These are phyloP conservation scores for Picochlorum sp. DNA, from an alignment of 139 green algal genomes.

Conservation along the genomic window DNA sequence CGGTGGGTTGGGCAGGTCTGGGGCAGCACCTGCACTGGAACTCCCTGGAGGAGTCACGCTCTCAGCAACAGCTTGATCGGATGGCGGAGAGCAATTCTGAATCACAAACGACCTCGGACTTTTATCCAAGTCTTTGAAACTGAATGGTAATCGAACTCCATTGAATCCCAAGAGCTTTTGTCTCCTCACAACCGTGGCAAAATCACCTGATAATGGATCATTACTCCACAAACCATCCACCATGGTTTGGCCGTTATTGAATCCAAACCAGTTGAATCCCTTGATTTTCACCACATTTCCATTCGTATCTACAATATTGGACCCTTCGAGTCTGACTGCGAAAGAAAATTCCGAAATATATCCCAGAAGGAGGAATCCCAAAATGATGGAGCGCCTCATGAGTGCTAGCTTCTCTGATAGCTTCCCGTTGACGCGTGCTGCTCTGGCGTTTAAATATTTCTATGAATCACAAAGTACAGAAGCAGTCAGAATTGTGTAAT, in stretches of 20 bases:
- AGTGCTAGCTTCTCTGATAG: neutral
- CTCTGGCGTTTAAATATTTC: neutral
- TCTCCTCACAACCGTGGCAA: constrained; percentile 10
- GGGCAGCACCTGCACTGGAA: neutral
- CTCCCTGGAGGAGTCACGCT: constrained; percentile 2
- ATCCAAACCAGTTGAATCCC: constrained; percentile 12
- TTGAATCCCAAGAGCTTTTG: constrained; percentile 20
- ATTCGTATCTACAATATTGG: neutral
- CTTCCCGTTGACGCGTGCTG: neutral
- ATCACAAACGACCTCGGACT: neutral
- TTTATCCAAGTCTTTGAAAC: constrained; percentile 7
- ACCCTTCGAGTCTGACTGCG: neutral
- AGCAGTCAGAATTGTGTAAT: neutral
- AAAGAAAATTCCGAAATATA: constrained; percentile 1
- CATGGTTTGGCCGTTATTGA: constrained; percentile 13
- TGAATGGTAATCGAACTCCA: constrained; percentile 13
- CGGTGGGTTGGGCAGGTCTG: neutral
- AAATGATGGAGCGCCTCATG: neutral
- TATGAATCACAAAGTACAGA: neutral
- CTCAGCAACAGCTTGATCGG: neutral
- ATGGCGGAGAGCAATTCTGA: constrained; percentile 1
- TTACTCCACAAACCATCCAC: constrained; percentile 11
- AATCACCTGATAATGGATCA: constrained; percentile 8
- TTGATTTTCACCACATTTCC: neutral
- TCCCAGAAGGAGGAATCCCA: neutral